Conservation (phyloP, 1,284 basidiomycete species). For the Irpex sp. region DNA sequence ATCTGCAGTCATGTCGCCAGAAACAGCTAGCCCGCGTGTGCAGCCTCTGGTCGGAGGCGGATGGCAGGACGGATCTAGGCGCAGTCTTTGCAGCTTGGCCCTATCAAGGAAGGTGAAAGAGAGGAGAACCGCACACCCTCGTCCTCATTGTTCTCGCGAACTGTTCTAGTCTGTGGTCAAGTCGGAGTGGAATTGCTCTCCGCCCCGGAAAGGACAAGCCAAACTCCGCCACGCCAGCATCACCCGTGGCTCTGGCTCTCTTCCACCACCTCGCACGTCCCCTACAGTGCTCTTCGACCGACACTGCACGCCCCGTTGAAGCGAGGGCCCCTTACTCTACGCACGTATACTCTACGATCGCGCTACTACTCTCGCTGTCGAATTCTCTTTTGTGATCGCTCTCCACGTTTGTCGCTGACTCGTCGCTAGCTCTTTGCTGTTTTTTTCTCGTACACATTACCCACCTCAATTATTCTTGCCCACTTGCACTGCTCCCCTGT, state of each 20-base stretch:
- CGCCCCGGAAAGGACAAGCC: not conserved
- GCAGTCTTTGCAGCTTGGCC: not conserved
- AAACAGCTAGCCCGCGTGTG: not conserved
- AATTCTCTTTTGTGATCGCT: conserved; percentile 32
- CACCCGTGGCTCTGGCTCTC: conserved; percentile 3
- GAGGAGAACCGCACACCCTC: not conserved
- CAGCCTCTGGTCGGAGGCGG: not conserved
- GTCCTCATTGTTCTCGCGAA: conserved; percentile 1
- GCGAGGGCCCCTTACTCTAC: conserved; percentile 13
- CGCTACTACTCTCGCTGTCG: conserved; percentile 32
- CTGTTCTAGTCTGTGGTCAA: not conserved
- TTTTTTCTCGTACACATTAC: conserved; percentile 19
- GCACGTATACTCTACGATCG: conserved; percentile 13
- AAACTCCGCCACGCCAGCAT: conserved; percentile 11
- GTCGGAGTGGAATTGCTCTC: not conserved
- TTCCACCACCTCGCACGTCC: conserved; percentile 8
- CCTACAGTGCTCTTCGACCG: not conserved
- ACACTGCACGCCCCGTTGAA: not conserved
- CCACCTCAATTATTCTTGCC: not conserved
- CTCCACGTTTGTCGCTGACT: conserved; percentile 33
- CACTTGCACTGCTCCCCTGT: conserved; percentile 15
- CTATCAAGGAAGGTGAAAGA: not conserved
- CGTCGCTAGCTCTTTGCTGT: conserved; percentile 30
- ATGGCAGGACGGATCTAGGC: not conserved
- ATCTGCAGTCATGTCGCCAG: conserved; percentile 1